Conservation (phyloP, 108 stramenopile genomes). For the Pseudonitzschia pungens region DNA sequence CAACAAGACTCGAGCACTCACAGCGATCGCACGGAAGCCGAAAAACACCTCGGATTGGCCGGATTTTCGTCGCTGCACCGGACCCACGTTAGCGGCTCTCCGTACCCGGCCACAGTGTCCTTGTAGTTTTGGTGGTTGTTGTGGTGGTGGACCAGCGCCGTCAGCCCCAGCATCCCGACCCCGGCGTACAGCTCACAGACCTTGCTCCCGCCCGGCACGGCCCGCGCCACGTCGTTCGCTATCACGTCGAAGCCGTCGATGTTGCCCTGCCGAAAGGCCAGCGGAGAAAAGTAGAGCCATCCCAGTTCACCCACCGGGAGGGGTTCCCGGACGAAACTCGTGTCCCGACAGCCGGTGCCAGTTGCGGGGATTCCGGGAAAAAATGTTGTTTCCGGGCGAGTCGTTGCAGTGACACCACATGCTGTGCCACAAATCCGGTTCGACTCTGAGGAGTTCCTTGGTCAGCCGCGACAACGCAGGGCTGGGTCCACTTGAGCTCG, state of each 20-base stretch:
- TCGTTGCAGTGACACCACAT: conserved; percentile 89
- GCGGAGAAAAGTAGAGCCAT: conserved; percentile 82
- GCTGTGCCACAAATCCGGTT: conserved; percentile 72
- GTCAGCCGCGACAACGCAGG: conserved; percentile 60
- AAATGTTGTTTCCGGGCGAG: conserved; percentile 66
- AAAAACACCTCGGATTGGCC: conserved; percentile 83
- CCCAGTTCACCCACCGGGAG: conserved; percentile 58
- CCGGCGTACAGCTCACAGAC: conserved; percentile 95
- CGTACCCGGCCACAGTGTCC: conserved; percentile 7
- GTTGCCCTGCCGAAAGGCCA: conserved; percentile 95
- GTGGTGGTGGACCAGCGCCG: conserved; percentile 66
- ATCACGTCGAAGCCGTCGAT: conserved; percentile 87
- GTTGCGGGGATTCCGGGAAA: conserved; percentile 48
- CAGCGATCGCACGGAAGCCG: conserved; percentile 55
- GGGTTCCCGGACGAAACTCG: conserved; percentile 76
- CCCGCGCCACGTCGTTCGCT: conserved; percentile 74
- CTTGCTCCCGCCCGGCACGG: conserved; percentile 62
- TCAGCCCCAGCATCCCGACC: conserved; percentile 90
- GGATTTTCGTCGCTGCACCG: conserved; percentile 95
- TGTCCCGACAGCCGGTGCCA: conserved; percentile 76
- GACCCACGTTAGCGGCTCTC: conserved; percentile 61
- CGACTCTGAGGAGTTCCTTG: conserved; percentile 58
- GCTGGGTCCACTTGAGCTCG: conserved; percentile 66
- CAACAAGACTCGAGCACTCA: conserved; percentile 9
- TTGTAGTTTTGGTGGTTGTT: conserved; percentile 4